phyloP scores from a whole-genome alignment of 2,329 filamentous ascomycete species.

The Xylariaceae sp. region DNA sequence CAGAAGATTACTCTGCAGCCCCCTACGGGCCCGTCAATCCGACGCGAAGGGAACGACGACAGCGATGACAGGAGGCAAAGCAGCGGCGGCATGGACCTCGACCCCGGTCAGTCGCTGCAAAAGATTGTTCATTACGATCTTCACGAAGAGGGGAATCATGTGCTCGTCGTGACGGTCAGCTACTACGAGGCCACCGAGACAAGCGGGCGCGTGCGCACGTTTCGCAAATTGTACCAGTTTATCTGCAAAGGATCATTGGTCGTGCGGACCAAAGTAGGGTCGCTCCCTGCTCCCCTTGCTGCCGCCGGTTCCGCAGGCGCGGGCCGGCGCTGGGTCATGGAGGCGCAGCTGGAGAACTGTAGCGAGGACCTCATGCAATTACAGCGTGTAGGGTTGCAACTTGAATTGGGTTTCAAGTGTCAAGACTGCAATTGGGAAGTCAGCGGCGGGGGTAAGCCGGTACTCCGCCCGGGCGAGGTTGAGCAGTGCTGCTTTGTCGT shows the following conservation, averaged over 20 bases:
- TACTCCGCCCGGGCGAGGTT: slow-evolving; percentile 57
- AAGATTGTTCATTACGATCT: slow-evolving; percentile 79
- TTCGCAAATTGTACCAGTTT: slow-evolving; percentile 95
- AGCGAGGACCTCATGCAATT: slow-evolving; percentile 77
- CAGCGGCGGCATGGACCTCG: slow-evolving; percentile 17
- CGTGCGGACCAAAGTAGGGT: slow-evolving; percentile 81
- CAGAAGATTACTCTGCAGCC: slow-evolving; percentile 58
- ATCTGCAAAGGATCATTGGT: slow-evolving; percentile 85
- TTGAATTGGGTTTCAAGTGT: slow-evolving; percentile 46
- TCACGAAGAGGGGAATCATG: slow-evolving; percentile 90
- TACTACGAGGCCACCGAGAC: slow-evolving; percentile 83
- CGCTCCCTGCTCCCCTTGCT: slow-evolving; percentile 42
- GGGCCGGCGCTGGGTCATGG: slow-evolving; percentile 62
- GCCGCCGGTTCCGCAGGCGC: neutral
- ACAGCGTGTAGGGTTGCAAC: slow-evolving; percentile 56
- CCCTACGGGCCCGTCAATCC: slow-evolving; percentile 28
- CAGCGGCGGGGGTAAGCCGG: slow-evolving; percentile 41
- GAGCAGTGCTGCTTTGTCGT: slow-evolving; percentile 62
- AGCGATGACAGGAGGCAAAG: slow-evolving; percentile 9
- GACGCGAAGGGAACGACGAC: slow-evolving; percentile 2
- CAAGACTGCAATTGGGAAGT: slow-evolving; percentile 54
- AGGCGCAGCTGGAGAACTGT: slow-evolving; percentile 94
- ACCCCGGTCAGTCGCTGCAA: slow-evolving; percentile 62
- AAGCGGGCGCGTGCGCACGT: slow-evolving; percentile 69
- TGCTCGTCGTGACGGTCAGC: slow-evolving; percentile 85